phyloP scores from a whole-genome alignment of 441 rosid genomes.

The Erodium trifolium region DNA sequence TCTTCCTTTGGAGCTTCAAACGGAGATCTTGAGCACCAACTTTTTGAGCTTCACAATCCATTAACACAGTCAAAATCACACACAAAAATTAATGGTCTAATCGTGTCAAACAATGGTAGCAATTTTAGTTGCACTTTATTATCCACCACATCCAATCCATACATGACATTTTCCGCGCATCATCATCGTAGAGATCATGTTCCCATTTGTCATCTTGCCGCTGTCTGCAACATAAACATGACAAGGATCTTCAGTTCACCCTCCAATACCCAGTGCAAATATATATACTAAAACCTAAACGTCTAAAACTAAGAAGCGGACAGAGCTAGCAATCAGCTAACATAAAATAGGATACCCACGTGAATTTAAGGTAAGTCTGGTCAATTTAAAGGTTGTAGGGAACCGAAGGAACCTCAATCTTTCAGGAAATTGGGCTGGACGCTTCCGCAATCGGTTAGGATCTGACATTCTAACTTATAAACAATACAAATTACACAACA shows the following conservation, averaged over 20 bases:
- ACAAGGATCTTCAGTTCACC: conserved; percentile 2
- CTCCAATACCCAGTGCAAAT: not conserved
- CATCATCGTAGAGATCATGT: conserved; percentile 72
- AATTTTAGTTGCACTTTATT: not conserved
- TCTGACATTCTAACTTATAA: not conserved
- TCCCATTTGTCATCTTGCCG: conserved; percentile 97
- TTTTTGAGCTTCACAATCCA: conserved; percentile 57
- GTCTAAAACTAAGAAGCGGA: not conserved
- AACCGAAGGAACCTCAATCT: conserved; percentile 1
- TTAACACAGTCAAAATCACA: conserved; percentile 30
- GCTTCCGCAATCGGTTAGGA: not conserved
- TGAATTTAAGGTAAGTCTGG: not conserved
- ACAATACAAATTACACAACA: not conserved
- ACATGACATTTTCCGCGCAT: conserved; percentile 56
- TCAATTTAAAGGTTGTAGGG: not conserved
- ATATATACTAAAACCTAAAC: not conserved
- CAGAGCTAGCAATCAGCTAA: not conserved
- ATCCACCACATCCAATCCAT: conserved; percentile 25
- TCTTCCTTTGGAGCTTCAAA: conserved; percentile 73
- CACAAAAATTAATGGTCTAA: conserved; percentile 17
- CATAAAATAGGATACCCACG: not conserved
- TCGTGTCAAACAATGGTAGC: not conserved
- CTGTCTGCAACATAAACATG: conserved; percentile 46
- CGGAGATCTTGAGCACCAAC: conserved; percentile 78
- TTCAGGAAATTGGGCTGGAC: not conserved